A percentile compares a stretch with the other conserved stretches of the same genome.
Evolutionary conservation across 768 basidiomycete genomes (phyloP).

Genomic region (Roridomyces roridus): DNA sequence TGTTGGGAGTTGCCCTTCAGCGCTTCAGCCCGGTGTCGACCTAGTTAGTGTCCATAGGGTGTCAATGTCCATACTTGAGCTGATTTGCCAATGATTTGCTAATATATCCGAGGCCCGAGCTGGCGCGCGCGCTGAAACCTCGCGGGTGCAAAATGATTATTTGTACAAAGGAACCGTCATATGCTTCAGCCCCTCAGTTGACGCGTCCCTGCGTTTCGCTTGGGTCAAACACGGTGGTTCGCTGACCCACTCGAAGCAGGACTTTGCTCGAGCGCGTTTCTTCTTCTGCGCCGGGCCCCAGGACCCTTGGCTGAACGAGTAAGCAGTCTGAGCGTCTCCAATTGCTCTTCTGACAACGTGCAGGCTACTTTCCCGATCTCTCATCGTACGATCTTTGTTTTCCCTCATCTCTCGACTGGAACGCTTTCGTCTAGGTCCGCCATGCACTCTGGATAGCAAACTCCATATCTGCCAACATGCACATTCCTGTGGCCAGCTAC

Average conservation of each 20-base stretch:
- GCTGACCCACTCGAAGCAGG: slow-evolving; percentile 3
- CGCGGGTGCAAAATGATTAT: no score
- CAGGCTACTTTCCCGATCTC: slow-evolving; percentile 21
- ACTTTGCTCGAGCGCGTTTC: slow-evolving; percentile 2
- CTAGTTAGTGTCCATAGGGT: no score
- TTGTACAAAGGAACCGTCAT: no score
- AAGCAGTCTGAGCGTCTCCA: no score
- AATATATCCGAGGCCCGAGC: no score
- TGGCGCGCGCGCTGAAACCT: no score
- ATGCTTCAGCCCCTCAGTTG: slow-evolving; percentile 18
- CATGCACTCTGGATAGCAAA: slow-evolving; percentile 23
- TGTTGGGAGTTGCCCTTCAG: no score
- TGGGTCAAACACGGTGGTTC: slow-evolving; percentile 19
- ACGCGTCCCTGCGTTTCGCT: slow-evolving; percentile 5
- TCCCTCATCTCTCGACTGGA: not conserved
- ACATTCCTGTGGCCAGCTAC: slow-evolving; percentile 20
- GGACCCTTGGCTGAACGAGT: slow-evolving; percentile 16
- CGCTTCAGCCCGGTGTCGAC: no score
- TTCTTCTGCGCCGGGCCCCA: slow-evolving; percentile 19
- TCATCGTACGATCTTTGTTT: slow-evolving; percentile 6
- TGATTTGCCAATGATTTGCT: no score
- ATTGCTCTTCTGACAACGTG: not conserved
- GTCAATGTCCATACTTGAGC: no score
- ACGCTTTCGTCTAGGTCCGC: slow-evolving; percentile 17
- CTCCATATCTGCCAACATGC: slow-evolving; percentile 17